Evolutionary conservation across 148 eudicot genomes (phyloP).

Genomic region (Rhododendron kiyosumense): DNA sequence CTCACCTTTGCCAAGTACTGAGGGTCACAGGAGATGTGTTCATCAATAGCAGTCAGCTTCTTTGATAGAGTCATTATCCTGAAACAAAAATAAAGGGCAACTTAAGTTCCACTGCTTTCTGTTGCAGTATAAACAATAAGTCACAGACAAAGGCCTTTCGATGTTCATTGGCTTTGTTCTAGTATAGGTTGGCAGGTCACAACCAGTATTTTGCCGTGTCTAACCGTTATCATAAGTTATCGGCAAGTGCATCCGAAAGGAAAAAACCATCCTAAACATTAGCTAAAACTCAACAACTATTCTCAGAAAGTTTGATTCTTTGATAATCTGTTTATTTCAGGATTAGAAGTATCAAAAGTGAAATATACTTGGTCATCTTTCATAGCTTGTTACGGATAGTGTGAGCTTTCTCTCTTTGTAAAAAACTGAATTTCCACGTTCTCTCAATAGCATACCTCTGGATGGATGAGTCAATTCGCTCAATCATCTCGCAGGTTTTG

Average conservation of each 20-base stretch:
- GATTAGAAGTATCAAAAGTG: neutral
- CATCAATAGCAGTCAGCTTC: constrained; percentile 75
- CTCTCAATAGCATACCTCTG: constrained; percentile 50
- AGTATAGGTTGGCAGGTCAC: neutral
- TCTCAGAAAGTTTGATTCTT: neutral
- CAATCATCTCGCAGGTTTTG: constrained; percentile 91
- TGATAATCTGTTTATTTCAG: neutral
- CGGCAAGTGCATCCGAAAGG: neutral
- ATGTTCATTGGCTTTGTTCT: neutral
- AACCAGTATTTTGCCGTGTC: neutral
- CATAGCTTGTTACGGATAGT: neutral
- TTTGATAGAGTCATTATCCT: constrained; percentile 82
- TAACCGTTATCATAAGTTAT: neutral
- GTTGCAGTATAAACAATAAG: neutral
- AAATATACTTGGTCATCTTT: neutral
- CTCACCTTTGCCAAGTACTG: constrained; percentile 72
- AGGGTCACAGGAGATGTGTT: constrained; percentile 68
- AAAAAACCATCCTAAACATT: neutral
- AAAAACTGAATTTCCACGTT: neutral
- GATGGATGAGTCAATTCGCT: constrained; percentile 73
- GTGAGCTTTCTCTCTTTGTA: neutral
- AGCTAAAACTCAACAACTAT: neutral
- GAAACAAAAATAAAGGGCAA: constrained; percentile 5
- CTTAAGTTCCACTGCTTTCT: neutral
- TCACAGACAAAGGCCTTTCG: neutral